These are phyloP conservation scores for Oenanthe sinensis DNA, from an alignment of 129 eudicot genomes.

Conservation along the genomic window DNA sequence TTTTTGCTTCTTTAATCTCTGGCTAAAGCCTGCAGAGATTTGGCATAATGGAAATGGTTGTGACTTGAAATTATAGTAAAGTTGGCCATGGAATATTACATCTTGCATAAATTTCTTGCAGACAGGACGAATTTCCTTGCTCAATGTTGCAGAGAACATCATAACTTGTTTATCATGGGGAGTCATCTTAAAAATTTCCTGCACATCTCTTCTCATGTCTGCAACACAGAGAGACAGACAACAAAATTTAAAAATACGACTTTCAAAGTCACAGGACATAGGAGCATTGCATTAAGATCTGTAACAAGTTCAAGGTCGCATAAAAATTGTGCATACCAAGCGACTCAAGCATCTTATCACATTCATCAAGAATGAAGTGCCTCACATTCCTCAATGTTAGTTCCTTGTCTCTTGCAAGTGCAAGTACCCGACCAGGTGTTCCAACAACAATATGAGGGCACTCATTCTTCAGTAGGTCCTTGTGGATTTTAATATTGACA, in stretches of 20 bases:
- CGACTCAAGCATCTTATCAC: conserved; percentile 99
- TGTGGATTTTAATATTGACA: conserved; percentile 83
- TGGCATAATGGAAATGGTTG: conserved; percentile 40
- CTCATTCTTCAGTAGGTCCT: conserved; percentile 87
- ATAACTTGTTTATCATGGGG: conserved; percentile 99
- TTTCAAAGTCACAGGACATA: no score
- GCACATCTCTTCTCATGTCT: conserved; percentile 99
- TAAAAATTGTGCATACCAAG: conserved; percentile 50
- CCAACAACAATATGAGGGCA: conserved; percentile 99
- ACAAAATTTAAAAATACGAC: background rate
- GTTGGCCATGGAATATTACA: conserved; percentile 92
- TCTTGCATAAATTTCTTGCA: conserved; percentile 99
- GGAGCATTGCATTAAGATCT: no score
- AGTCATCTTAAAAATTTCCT: conserved; percentile 97
- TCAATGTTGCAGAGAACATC: conserved; percentile 98
- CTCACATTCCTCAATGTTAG: conserved; percentile 81
- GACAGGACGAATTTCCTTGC: conserved; percentile 98
- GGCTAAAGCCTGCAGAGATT: conserved; percentile 31
- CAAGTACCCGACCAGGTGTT: conserved; percentile 92
- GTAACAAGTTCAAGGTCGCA: background rate
- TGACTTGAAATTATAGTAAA: conserved; percentile 60
- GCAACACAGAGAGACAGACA: conserved; percentile 9
- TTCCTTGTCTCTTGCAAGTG: conserved; percentile 83
- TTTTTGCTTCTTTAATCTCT: conserved; percentile 19
- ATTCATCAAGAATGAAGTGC: conserved; percentile 92